Evolutionary conservation across 2,329 filamentous ascomycete genomes (phyloP).

Genomic region (Fusarium falciforme): DNA sequence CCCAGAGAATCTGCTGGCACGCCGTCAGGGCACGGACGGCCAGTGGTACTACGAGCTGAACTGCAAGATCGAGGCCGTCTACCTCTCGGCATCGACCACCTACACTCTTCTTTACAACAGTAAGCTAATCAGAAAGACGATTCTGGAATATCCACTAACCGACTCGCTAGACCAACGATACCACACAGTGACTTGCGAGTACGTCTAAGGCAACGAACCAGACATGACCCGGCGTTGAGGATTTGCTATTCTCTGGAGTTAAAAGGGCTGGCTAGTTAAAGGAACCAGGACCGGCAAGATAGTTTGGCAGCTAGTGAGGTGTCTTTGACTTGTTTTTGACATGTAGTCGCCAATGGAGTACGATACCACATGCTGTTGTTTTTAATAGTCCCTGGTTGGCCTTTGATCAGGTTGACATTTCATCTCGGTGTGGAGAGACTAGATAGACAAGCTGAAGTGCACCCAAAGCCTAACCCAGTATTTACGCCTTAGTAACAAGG

Average conservation of each 20-base stretch:
- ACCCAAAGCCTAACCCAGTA: background rate
- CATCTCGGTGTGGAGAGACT: background rate
- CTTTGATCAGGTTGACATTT: background rate
- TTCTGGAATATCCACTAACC: slow-evolving; percentile 26
- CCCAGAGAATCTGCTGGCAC: slow-evolving; percentile 49
- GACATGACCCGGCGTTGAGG: background rate
- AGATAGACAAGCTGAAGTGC: background rate
- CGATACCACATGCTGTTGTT: slow-evolving; percentile 23
- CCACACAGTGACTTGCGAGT: slow-evolving; percentile 56
- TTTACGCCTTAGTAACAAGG: background rate
- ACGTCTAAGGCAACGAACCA: slow-evolving; percentile 47
- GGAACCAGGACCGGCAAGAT: slow-evolving; percentile 1
- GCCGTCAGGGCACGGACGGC: slow-evolving; percentile 51
- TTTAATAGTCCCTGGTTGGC: background rate
- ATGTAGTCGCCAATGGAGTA: slow-evolving; percentile 14
- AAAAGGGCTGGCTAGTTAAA: background rate
- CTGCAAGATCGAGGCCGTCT: slow-evolving; percentile 55
- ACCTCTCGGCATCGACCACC: slow-evolving; percentile 55
- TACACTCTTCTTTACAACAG: slow-evolving; percentile 58
- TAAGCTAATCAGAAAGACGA: slow-evolving; percentile 33
- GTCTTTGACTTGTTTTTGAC: slow-evolving; percentile 6
- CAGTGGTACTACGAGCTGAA: slow-evolving; percentile 54
- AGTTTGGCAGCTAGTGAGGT: slow-evolving; percentile 15
- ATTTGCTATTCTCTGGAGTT: slow-evolving; percentile 19
- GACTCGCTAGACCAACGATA: slow-evolving; percentile 50